A percentile compares a stretch with the other conserved stretches of the same genome.
These are phyloP conservation scores for Penicillium robsamsonii DNA, from an alignment of 495 filamentous ascomycete genomes.

Conservation along the genomic window DNA sequence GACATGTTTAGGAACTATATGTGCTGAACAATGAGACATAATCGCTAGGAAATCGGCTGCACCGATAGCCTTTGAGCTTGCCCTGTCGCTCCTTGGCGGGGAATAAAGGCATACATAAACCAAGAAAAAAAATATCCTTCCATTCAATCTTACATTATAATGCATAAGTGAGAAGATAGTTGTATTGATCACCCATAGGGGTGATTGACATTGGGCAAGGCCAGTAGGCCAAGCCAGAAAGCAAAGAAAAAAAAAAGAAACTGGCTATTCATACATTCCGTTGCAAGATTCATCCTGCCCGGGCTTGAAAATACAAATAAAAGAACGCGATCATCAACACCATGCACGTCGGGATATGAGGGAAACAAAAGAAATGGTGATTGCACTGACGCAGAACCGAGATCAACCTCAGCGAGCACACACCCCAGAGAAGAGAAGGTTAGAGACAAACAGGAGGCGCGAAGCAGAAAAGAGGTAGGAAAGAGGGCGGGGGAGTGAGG, in stretches of 20 bases:
- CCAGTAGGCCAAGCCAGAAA: neutral
- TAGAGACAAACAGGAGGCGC: neutral
- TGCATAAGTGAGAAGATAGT: neutral
- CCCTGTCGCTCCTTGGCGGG: no score
- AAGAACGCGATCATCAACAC: slow-evolving; percentile 11
- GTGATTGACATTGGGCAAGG: neutral
- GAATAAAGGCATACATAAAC: no score
- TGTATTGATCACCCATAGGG: neutral
- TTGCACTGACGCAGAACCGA: neutral
- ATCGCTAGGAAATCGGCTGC: no score
- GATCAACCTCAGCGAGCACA: neutral
- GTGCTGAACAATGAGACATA: no score
- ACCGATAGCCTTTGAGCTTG: no score
- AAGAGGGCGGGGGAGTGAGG: neutral
- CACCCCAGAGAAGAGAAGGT: neutral
- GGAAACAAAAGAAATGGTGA: neutral
- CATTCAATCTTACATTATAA: neutral
- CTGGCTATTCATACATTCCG: slow-evolving; percentile 27
- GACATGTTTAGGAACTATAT: no score
- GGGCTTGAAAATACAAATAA: slow-evolving; percentile 8
- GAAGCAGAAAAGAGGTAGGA: neutral
- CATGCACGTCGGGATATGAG: slow-evolving; percentile 12
- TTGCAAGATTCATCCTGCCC: slow-evolving; percentile 7
- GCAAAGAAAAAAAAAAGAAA: neutral
- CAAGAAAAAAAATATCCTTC: no score